Conservation (phyloP, 2,329 filamentous ascomycete species). For the Xylaria digitata region DNA sequence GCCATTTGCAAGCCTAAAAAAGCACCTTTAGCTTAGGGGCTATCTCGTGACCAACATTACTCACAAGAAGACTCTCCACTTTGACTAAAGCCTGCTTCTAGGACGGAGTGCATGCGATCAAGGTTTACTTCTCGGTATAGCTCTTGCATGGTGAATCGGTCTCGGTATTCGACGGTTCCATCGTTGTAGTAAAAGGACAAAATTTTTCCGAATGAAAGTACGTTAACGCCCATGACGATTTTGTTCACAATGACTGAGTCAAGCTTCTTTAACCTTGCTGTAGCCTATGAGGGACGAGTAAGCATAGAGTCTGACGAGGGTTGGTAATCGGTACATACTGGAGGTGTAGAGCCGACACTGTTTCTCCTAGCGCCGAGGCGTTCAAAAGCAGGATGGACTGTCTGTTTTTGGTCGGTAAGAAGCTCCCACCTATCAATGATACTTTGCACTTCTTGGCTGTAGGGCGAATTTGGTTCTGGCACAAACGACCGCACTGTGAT, state of each 20-base stretch:
- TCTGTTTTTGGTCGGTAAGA: conserved; percentile 71
- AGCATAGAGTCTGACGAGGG: conserved; percentile 23
- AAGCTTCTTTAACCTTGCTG: conserved; percentile 66
- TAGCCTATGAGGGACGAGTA: conserved; percentile 39
- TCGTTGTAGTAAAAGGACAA: conserved; percentile 82
- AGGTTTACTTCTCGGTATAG: conserved; percentile 73
- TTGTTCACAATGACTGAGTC: conserved; percentile 77
- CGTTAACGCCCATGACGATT: conserved; percentile 74
- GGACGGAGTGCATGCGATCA: conserved; percentile 74
- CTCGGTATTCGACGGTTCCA: conserved; percentile 82
- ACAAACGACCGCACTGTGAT: conserved; percentile 77
- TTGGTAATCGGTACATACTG: conserved; percentile 29
- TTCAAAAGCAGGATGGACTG: conserved; percentile 80
- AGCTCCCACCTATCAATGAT: conserved; percentile 88
- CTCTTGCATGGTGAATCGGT: conserved; percentile 77
- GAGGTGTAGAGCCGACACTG: conserved; percentile 52
- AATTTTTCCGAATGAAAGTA: conserved; percentile 76
- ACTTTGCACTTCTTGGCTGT: conserved; percentile 74
- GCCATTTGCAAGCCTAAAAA: conserved; percentile 66
- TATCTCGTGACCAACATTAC: conserved; percentile 40
- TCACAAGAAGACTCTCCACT: conserved; percentile 72
- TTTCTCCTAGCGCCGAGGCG: conserved; percentile 75
- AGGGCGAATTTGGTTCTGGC: conserved; percentile 64
- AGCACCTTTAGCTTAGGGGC: conserved; percentile 21
- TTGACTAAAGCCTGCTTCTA: conserved; percentile 83